Evolutionary conservation across 768 basidiomycete genomes (phyloP).

Genomic region (Lactarius hengduanensis): DNA sequence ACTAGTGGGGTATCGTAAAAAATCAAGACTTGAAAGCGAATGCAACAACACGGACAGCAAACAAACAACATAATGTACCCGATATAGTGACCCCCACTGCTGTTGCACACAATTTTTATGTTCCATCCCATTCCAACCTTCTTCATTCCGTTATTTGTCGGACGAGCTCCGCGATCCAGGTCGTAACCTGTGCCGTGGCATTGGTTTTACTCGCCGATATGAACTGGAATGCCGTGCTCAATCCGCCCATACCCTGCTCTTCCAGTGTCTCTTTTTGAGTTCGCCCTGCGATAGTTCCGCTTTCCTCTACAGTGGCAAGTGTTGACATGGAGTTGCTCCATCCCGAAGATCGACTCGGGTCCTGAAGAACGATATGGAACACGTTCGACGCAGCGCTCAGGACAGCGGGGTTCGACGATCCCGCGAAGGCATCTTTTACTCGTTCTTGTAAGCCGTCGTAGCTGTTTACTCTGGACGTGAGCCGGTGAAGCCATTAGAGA

Average conservation of each 20-base stretch:
- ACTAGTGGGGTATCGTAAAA: constrained; percentile 26
- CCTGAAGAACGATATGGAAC: constrained; percentile 66
- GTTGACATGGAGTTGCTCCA: constrained; percentile 61
- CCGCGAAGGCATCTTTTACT: constrained; percentile 69
- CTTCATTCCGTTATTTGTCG: constrained; percentile 48
- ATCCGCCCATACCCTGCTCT: constrained; percentile 69
- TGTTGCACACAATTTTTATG: constrained; percentile 12
- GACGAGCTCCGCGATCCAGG: constrained; percentile 70
- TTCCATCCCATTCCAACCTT: constrained; percentile 22
- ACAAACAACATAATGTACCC: constrained; percentile 17
- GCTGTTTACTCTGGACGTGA: constrained; percentile 38
- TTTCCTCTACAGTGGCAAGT: constrained; percentile 61
- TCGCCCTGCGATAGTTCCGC: constrained; percentile 41
- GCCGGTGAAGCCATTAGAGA: background rate
- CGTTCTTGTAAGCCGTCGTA: constrained; percentile 76
- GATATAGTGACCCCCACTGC: background rate
- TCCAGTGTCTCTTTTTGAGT: constrained; percentile 62
- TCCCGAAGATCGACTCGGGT: constrained; percentile 43
- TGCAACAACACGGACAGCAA: constrained; percentile 21
- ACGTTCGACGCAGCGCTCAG: constrained; percentile 72
- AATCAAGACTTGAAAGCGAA: constrained; percentile 16
- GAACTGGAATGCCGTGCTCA: constrained; percentile 73
- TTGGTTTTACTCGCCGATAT: constrained; percentile 43
- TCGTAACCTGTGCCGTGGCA: constrained; percentile 58
- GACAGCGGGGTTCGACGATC: constrained; percentile 67